Conservation (phyloP, 495 filamentous ascomycete species). For the Penicillium simplicissimum region DNA sequence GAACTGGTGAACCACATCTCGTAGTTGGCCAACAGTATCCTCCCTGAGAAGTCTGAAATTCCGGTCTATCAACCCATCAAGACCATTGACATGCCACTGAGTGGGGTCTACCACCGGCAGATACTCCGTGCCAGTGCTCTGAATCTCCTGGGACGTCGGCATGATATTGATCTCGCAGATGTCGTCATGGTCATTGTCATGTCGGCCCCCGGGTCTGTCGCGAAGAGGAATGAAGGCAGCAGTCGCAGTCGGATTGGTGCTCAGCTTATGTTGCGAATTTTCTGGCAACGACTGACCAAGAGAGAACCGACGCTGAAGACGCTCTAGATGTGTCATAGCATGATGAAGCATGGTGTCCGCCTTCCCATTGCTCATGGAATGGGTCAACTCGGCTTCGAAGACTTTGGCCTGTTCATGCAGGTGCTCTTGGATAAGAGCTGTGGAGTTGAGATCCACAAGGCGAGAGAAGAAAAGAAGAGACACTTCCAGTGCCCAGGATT, state of each 20-base stretch:
- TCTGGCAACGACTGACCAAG: not conserved
- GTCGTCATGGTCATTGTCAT: conserved; percentile 66
- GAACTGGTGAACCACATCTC: conserved; percentile 53
- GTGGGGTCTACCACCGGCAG: conserved; percentile 55
- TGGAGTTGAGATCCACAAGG: conserved; percentile 33
- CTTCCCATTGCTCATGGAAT: not conserved
- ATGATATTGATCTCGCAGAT: conserved; percentile 63
- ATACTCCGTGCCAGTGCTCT: conserved; percentile 52
- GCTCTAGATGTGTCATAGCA: not conserved
- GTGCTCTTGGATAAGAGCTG: conserved; percentile 31
- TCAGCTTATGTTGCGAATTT: not conserved
- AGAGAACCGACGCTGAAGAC: not conserved
- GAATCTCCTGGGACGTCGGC: conserved; percentile 64
- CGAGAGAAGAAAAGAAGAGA: conserved; percentile 30
- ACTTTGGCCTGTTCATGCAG: conserved; percentile 14
- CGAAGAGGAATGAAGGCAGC: not conserved
- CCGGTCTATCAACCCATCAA: conserved; percentile 51
- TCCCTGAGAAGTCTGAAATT: conserved; percentile 64
- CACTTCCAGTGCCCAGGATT: not conserved
- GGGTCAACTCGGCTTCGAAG: conserved; percentile 24
- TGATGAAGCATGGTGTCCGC: not conserved
- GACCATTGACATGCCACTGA: conserved; percentile 54
- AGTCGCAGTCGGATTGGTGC: not conserved
- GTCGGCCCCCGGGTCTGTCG: conserved; percentile 40
- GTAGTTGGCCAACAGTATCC: conserved; percentile 50